Percentiles rank a stretch among this genome's conserved stretches.
These are phyloP conservation scores for Kregervanrija delftensis DNA, from an alignment of 805 yeast species.

Conservation along the genomic window DNA sequence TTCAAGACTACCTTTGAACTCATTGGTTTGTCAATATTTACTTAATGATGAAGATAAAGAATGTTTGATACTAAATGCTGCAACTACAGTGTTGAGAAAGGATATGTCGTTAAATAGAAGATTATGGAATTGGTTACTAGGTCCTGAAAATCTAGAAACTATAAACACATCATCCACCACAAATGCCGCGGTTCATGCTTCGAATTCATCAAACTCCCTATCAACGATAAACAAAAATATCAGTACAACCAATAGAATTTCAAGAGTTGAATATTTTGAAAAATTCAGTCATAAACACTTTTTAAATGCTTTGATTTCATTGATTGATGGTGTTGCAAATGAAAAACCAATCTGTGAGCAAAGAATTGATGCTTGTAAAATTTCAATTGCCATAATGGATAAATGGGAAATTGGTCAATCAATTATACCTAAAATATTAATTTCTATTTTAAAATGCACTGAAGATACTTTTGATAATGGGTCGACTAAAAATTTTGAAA, in stretches of 20 bases:
- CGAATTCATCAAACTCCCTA: neutral
- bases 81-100: slow-evolving; percentile 62
- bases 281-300: slow-evolving; percentile 46
- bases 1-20: slow-evolving; percentile 57
- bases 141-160: slow-evolving; percentile 46
- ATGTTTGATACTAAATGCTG: slow-evolving; percentile 52
- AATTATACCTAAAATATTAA: slow-evolving; percentile 62
- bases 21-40: slow-evolving; percentile 44
- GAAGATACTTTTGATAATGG: slow-evolving; percentile 17
- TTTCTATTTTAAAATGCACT: slow-evolving; percentile 45
- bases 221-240: too few relatives aligned
- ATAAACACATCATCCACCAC: slow-evolving; percentile 3
- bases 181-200: slow-evolving; percentile 4
- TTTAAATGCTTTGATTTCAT: slow-evolving; percentile 43
- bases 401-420: slow-evolving; percentile 89
- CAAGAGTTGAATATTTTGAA: slow-evolving; percentile 53
- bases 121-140: slow-evolving; percentile 88
- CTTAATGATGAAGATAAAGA: slow-evolving; percentile 49
- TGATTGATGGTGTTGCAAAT: slow-evolving; percentile 30
- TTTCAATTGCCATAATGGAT: slow-evolving; percentile 74
- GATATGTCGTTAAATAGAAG: slow-evolving; percentile 95
- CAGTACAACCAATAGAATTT: slow-evolving; percentile 7
- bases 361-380: slow-evolving; percentile 48
- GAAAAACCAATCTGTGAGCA: slow-evolving; percentile 22
- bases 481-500: slow-evolving; percentile 28